Evolutionary conservation across 192 early-diverging fungal genomes (phyloP).

Genomic region (Spizellomyces sp.): DNA sequence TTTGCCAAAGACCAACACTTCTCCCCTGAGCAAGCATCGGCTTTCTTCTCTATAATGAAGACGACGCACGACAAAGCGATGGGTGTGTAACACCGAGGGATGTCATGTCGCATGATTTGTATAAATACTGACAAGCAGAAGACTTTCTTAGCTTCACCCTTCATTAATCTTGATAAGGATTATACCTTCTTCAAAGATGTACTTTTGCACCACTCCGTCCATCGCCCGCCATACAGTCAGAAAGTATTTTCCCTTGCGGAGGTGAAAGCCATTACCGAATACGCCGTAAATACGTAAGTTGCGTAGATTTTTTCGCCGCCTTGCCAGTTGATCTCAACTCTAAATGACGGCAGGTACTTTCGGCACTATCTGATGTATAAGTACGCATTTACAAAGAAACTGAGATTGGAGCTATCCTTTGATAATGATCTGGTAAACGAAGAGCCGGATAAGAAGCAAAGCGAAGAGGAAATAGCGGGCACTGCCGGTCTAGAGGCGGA

Average conservation of each 20-base stretch:
- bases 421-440: conserved; percentile 37
- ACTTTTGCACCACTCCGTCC: conserved; percentile 48
- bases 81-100: conserved; percentile 23
- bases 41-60: conserved; percentile 63
- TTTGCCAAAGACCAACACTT: conserved; percentile 50
- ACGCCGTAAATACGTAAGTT: conserved; percentile 50
- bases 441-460: background rate
- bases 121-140: background rate
- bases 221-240: conserved; percentile 52
- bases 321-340: conserved; percentile 1
- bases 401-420: conserved; percentile 49
- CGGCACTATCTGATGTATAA: conserved; percentile 64
- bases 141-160: conserved; percentile 40
- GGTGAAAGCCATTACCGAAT: conserved; percentile 49
- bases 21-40: conserved; percentile 55
- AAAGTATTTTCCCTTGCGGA: conserved; percentile 51
- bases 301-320: background rate
- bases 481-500: background rate
- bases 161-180: conserved; percentile 46
- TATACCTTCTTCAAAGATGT: conserved; percentile 51
- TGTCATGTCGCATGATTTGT: background rate
- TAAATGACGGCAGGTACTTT: conserved; percentile 45
- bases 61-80: conserved; percentile 39
- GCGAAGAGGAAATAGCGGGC: conserved; percentile 7
- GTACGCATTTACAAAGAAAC: conserved; percentile 60